phyloP scores from a whole-genome alignment of 2,329 filamentous ascomycete species.

The Lachnellula hyalina region DNA sequence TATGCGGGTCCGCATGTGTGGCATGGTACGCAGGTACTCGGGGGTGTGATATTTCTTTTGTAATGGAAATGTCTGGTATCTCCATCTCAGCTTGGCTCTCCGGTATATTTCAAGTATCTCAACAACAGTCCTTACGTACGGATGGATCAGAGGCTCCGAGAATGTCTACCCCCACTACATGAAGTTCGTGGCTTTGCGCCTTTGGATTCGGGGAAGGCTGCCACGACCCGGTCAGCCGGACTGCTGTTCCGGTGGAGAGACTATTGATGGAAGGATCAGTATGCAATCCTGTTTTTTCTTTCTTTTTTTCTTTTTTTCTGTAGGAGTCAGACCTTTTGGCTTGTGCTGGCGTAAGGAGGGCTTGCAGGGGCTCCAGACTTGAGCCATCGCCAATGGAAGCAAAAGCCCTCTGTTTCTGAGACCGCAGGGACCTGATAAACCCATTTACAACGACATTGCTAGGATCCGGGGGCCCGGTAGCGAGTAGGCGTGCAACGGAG shows the following conservation, averaged over 20 bases:
- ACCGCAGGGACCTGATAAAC: slow-evolving; percentile 77
- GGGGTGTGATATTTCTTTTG: slow-evolving; percentile 94
- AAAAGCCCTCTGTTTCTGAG: slow-evolving; percentile 81
- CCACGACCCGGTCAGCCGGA: slow-evolving; percentile 75
- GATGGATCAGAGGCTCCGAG: slow-evolving; percentile 74
- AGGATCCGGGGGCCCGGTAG: slow-evolving; percentile 41
- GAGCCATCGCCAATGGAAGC: slow-evolving; percentile 85
- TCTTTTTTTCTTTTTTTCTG: no score
- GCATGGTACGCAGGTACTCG: slow-evolving; percentile 82
- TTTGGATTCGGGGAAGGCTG: slow-evolving; percentile 59
- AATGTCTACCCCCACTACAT: slow-evolving; percentile 62
- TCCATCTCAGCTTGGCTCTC: slow-evolving; percentile 17
- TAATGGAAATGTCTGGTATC: slow-evolving; percentile 72
- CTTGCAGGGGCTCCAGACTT: slow-evolving; percentile 69
- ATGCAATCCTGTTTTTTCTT: not conserved
- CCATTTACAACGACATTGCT: slow-evolving; percentile 62
- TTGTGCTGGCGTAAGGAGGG: slow-evolving; percentile 27
- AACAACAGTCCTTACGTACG: slow-evolving; percentile 46
- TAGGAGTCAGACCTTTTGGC: slow-evolving; percentile 21
- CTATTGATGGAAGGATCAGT: slow-evolving; percentile 40
- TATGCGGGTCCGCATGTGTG: slow-evolving; percentile 78
- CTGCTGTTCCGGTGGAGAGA: slow-evolving; percentile 74
- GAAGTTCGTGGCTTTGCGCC: slow-evolving; percentile 74
- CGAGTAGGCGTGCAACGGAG: slow-evolving; percentile 53
- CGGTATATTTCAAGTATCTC: not conserved